These are phyloP conservation scores for Luffa acutangula DNA, from an alignment of 306 rosid genomes.

Conservation along the genomic window DNA sequence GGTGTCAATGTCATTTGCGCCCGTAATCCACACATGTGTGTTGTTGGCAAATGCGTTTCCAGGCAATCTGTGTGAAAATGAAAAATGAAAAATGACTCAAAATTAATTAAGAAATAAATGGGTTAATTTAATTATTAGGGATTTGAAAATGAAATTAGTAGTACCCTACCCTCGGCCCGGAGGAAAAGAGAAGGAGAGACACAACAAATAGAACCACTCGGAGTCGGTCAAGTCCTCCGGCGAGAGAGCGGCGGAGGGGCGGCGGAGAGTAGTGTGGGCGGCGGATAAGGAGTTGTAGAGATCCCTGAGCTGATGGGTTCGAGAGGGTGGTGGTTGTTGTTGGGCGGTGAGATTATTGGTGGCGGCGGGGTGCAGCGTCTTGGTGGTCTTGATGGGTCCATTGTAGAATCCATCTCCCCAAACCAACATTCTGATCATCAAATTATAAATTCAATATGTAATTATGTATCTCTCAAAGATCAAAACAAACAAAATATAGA, in stretches of 20 bases:
- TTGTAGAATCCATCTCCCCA: constrained; percentile 97
- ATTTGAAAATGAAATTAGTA: no score
- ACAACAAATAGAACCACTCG: constrained; percentile 98
- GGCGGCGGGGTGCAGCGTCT: constrained; percentile 78
- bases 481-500: no score
- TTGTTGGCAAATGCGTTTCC: constrained; percentile 75
- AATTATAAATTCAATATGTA: no score
- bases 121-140: no score
- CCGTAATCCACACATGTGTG: constrained; percentile 82
- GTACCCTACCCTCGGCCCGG: constrained; percentile 33
- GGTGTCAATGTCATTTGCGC: constrained; percentile 81
- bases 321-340: not conserved
- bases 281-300: constrained; percentile 68
- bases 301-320: constrained; percentile 94
- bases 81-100: no score
- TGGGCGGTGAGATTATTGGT: constrained; percentile 31
- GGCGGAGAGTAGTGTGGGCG: constrained; percentile 67
- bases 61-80: constrained; percentile 39
- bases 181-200: constrained; percentile 85
- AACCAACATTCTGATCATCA: constrained; percentile 39
- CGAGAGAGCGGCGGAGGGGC: constrained; percentile 80
- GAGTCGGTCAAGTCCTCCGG: constrained; percentile 96
- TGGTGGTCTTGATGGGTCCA: constrained; percentile 89
- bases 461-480: no score
- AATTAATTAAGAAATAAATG: no score